Base-by-base conservation (phyloP, 2,329 filamentous ascomycete genomes). In the Aspergillus nomiae region DNA sequence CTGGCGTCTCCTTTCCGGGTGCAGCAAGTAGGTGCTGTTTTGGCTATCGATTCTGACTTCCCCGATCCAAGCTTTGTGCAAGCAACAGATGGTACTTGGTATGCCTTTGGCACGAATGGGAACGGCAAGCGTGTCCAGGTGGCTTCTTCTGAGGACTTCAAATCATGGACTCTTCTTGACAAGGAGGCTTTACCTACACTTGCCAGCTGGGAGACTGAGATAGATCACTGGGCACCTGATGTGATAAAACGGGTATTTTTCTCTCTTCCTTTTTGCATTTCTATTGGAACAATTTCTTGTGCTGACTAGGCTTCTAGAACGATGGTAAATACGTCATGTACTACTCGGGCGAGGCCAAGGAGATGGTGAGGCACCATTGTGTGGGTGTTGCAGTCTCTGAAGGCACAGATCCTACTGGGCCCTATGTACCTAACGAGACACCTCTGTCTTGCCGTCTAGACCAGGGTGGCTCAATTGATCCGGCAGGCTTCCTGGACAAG, bases 191-290 rank as follows among this genome's bases (percentile, higher is more conserved):
- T 90, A n/a, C 85, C 86, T 0, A 74, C 76, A 7, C 64, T 83
- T 8, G 81, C 82, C 2, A 69, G 77, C 8, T 90, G 88, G 87
- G 84, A 84, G 36, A 83, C 79, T 4, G 81, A 82, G 2, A 72
- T 73, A 4, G 81, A 86, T 61, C 85, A 84, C 30, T 90, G 87
- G 86, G 87, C 87, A 0, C 88, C 87, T 11, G 87, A 89, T 69
- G 85, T 90, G 8, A 78, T 82, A 14, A 75, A 74, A 60, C 74
- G 87, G 38, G 77, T 79, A 70, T 28, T n/a, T 21, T 11, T n/a
- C 16, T 34, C 48, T 32, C 48, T 12, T 1, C 9, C 28, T n/a
- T 65, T 34, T 53, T 38, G 51, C 26, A 50, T 38, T 54, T 34
- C 4, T 61, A 36, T 48, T 21, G 12, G 28, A 8, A 16, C 21